A percentile compares a stretch with the other conserved stretches of the same genome.
Conservation (phyloP, 495 filamentous ascomycete genomes). For the Lentithecium fluviatile region DNA sequence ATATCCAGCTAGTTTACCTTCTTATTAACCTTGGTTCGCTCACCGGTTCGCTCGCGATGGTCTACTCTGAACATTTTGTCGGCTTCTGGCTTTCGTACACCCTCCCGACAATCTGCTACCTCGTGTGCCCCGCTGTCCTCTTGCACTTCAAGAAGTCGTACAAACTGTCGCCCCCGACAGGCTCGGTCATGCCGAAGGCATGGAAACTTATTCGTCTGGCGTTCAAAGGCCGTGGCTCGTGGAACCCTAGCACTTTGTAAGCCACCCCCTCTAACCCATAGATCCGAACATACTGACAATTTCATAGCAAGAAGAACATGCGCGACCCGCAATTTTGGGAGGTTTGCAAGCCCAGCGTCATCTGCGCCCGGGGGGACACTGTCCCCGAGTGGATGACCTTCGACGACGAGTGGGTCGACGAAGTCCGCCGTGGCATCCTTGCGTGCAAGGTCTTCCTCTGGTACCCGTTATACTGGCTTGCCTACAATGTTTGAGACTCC, state of each 20-base stretch:
- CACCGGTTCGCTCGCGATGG: conserved; percentile 55
- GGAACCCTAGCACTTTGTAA: conserved; percentile 19
- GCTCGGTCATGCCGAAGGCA: conserved; percentile 25
- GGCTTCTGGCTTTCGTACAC: conserved; percentile 64
- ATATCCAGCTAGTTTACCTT: too few relatives aligned
- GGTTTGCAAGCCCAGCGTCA: conserved; percentile 24
- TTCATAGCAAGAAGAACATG: conserved; percentile 21
- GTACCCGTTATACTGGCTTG: conserved; percentile 67
- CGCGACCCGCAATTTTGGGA: conserved; percentile 32
- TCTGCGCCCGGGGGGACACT: conserved; percentile 9
- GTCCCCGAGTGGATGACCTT: conserved; percentile 31
- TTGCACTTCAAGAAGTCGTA: conserved; percentile 26
- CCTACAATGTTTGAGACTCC: too few relatives aligned
- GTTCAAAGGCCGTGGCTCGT: conserved; percentile 27
- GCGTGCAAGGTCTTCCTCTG: conserved; percentile 33
- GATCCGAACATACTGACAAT: neutral
- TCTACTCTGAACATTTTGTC: conserved; percentile 69
- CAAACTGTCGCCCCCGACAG: conserved; percentile 15
- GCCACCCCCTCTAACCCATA: neutral
- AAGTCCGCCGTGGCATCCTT: conserved; percentile 34
- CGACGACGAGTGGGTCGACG: conserved; percentile 40
- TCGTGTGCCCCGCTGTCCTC: conserved; percentile 13
- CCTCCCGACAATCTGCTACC: conserved; percentile 29
- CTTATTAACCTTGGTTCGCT: conserved; percentile 70
- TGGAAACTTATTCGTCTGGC: conserved; percentile 17